Conservation (phyloP, 2,329 filamentous ascomycete species). For the Aspergillus ochraceus region DNA sequence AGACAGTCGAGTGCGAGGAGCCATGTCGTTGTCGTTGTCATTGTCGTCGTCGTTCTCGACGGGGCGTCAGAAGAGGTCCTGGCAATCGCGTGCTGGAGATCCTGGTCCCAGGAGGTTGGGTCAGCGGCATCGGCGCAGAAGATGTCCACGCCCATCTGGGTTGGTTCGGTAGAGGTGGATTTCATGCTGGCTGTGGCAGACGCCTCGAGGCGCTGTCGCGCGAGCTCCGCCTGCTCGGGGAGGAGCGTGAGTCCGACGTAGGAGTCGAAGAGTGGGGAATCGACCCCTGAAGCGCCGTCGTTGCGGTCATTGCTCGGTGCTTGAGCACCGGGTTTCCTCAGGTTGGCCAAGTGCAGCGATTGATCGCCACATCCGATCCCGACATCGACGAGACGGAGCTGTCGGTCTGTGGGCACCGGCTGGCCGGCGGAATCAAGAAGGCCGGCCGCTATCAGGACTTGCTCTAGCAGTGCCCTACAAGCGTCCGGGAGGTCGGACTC, state of each 20-base stretch:
- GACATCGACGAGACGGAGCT: constrained; percentile 46
- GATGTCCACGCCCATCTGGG: constrained; percentile 26
- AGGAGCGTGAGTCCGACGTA: constrained; percentile 59
- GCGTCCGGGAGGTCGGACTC: constrained; percentile 46
- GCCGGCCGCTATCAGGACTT: constrained; percentile 48
- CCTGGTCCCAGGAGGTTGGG: constrained; percentile 44
- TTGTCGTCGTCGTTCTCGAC: not conserved
- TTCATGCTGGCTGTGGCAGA: not conserved
- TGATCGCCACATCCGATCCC: constrained; percentile 63
- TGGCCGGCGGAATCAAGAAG: constrained; percentile 29
- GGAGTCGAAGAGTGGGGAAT: constrained; percentile 32
- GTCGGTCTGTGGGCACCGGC: constrained; percentile 9
- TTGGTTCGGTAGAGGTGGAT: not conserved
- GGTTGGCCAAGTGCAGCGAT: constrained; percentile 43
- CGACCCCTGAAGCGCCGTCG: not conserved
- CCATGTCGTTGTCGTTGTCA: constrained; percentile 44
- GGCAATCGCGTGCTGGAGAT: constrained; percentile 22
- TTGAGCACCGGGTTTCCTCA: constrained; percentile 14
- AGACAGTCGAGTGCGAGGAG: constrained; percentile 57
- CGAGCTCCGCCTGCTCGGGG: constrained; percentile 44
- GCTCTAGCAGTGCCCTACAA: constrained; percentile 50
- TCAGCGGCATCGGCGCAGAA: constrained; percentile 54
- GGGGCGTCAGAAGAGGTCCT: not conserved
- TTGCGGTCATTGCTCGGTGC: not conserved
- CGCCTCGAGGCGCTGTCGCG: constrained; percentile 17